Base-by-base conservation (phyloP, 768 basidiomycete species). In the Hysterangium stoloniferum region DNA sequence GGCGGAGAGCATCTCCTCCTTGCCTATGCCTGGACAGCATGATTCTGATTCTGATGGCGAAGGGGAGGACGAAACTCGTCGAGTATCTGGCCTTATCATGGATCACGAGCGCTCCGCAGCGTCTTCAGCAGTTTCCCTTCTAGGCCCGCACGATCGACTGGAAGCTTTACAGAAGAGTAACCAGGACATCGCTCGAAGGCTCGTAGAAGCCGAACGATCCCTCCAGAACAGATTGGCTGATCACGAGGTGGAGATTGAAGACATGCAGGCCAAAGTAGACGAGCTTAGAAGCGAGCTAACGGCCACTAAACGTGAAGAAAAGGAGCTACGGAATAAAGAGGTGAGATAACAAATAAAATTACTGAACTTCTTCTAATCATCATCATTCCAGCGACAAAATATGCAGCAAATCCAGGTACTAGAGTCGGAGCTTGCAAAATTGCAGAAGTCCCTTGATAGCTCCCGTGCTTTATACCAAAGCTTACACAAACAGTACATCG, bases 281-380 rank as follows among this genome's bases (percentile, higher is more conserved):
- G 90, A 96, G 61, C 64, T 84, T 53, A 71, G 76, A 55, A 77
- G 71, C 11, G 94, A 96, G 64, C 70, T 96, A 6, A 81, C 72
- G 12, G 75, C 84, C 5, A 83, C 86, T 4, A 87, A 89, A 64
- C 77, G 88, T 34, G 92, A 97, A 59, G 93, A 97, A 66, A 96
- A 97, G 68, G 94, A 97, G 59, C 66, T 95, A 56, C 74, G 88
- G 38, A 72, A 77, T 11, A 94, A 93, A 65, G 94, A 96, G 72
- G 89, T 89, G 52, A 8, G 57, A 67, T 57, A 38, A 3, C 2
- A 36, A 42, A 62, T 66, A 13, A 49, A 36, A 48, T 25, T 22
- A 12, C 19, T 4, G 36, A 12, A 59, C 48, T 54, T 4, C 50
- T 48, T 9, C 59, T 68, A 22, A 57, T 48, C 33, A 45, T 52